phyloP scores from a whole-genome alignment of 208 protist species.

The Acanthamoeba triangularis region DNA sequence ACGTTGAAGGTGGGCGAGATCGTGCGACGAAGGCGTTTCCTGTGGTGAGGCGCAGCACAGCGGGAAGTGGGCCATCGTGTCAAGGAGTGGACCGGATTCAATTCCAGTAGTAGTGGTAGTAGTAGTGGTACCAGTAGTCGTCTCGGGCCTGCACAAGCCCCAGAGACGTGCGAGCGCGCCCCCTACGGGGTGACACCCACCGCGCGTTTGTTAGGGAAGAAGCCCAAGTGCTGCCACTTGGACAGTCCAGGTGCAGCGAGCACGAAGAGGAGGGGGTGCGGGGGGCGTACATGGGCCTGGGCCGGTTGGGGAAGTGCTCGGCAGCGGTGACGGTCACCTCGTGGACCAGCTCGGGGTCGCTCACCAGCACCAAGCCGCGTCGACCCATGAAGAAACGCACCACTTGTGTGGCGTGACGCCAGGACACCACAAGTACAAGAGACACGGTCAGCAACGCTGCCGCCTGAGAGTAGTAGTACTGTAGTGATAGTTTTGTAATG shows the following conservation, averaged over 20 bases:
- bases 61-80: no score
- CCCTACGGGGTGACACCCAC: no score
- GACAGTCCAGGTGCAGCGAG: not conserved
- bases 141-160: conserved; percentile 36
- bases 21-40: conserved; percentile 18
- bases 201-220: not conserved
- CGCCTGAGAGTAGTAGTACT: no score
- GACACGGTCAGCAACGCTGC: no score
- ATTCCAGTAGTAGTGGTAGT: not conserved
- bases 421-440: no score
- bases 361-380: not conserved
- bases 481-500: no score
- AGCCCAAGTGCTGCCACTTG: not conserved
- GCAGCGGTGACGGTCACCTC: conserved; percentile 23
- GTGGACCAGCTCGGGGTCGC: conserved; percentile 32
- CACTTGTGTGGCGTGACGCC: no score
- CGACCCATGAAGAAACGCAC: not conserved
- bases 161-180: not conserved
- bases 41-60: not conserved
- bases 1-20: conserved; percentile 71
- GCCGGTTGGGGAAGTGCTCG: conserved; percentile 27
- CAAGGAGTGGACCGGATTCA: no score
- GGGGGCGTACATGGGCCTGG: not conserved
- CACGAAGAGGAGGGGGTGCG: not conserved
- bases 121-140: not conserved